These are phyloP conservation scores for Arthrobotrys megalospora DNA, from an alignment of 2,329 filamentous ascomycete species.

Conservation along the genomic window DNA sequence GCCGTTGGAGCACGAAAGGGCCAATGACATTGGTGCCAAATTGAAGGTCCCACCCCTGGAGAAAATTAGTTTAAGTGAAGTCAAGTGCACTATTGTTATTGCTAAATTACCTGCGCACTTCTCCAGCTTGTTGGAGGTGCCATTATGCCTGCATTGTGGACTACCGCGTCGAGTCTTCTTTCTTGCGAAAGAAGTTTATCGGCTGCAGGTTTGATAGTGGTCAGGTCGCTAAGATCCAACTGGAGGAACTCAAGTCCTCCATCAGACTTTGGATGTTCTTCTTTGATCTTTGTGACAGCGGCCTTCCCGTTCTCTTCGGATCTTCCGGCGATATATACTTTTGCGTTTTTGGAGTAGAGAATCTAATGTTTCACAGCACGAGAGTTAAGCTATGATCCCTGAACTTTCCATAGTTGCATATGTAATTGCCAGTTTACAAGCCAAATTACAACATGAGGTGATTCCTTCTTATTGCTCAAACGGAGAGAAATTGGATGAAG, in stretches of 20 bases:
- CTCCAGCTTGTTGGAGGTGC: slow-evolving; percentile 67
- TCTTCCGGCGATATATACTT: slow-evolving; percentile 73
- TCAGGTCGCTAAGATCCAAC: slow-evolving; percentile 70
- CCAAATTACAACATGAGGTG: no score
- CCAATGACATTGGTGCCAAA: slow-evolving; percentile 62
- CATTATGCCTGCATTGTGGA: slow-evolving; percentile 71
- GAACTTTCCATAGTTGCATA: no score
- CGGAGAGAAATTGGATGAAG: no score
- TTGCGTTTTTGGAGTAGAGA: slow-evolving; percentile 72
- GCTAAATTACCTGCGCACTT: slow-evolving; percentile 64
- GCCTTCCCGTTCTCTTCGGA: slow-evolving; percentile 68
- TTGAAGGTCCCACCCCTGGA: slow-evolving; percentile 60
- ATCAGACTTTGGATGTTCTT: slow-evolving; percentile 66
- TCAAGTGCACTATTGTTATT: slow-evolving; percentile 26
- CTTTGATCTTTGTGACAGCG: slow-evolving; percentile 70
- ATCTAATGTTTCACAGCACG: slow-evolving; percentile 67
- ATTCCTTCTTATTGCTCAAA: no score
- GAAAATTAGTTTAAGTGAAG: neutral
- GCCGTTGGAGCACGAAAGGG: slow-evolving; percentile 61
- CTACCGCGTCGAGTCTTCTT: slow-evolving; percentile 67
- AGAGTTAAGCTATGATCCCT: neutral
- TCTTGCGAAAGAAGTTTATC: slow-evolving; percentile 65
- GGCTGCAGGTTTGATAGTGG: slow-evolving; percentile 65
- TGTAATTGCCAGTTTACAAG: no score
- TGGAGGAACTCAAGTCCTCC: slow-evolving; percentile 69